A percentile compares a stretch with the other conserved stretches of the same genome.
phyloP scores from a whole-genome alignment of 2,329 filamentous ascomycete species.

The Fusarium nanum region DNA sequence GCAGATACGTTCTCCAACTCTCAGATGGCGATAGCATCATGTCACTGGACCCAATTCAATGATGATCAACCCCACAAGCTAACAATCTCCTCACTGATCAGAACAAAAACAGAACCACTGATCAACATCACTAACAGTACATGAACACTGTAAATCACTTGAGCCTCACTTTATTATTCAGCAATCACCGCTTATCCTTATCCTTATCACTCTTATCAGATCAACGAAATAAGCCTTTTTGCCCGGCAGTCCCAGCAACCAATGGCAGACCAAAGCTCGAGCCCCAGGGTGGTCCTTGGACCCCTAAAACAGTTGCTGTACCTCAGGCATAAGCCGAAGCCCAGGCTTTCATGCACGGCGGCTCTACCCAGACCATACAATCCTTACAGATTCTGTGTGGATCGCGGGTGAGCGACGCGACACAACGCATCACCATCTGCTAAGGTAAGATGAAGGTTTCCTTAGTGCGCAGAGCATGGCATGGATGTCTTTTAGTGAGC shows the following conservation, averaged over 20 bases:
- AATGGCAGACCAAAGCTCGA: slow-evolving; percentile 19
- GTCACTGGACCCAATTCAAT: background rate
- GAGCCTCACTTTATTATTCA: slow-evolving; percentile 29
- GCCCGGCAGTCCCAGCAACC: slow-evolving; percentile 24
- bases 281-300: slow-evolving; percentile 33
- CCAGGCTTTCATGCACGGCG: slow-evolving; percentile 37
- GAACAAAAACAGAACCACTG: slow-evolving; percentile 22
- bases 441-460: slow-evolving; percentile 12
- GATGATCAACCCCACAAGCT: background rate
- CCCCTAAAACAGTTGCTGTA: slow-evolving; percentile 40
- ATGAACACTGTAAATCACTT: background rate
- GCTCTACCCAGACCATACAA: slow-evolving; percentile 31
- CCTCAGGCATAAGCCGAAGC: slow-evolving; percentile 19
- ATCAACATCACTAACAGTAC: background rate
- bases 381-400: slow-evolving; percentile 24
- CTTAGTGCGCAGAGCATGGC: slow-evolving; percentile 16
- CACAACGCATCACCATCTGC: slow-evolving; percentile 30
- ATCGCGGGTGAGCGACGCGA: slow-evolving; percentile 40
- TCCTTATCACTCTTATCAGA: slow-evolving; percentile 28
- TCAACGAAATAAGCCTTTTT: slow-evolving; percentile 33
- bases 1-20: background rate
- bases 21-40: slow-evolving; percentile 5
- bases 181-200: slow-evolving; percentile 22
- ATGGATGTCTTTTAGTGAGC: slow-evolving; percentile 5
- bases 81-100: background rate